Percentiles rank a stretch among this genome's conserved stretches.
These are phyloP conservation scores for Exserohilum turcica DNA, from an alignment of 2,329 filamentous ascomycete species.

Conservation along the genomic window DNA sequence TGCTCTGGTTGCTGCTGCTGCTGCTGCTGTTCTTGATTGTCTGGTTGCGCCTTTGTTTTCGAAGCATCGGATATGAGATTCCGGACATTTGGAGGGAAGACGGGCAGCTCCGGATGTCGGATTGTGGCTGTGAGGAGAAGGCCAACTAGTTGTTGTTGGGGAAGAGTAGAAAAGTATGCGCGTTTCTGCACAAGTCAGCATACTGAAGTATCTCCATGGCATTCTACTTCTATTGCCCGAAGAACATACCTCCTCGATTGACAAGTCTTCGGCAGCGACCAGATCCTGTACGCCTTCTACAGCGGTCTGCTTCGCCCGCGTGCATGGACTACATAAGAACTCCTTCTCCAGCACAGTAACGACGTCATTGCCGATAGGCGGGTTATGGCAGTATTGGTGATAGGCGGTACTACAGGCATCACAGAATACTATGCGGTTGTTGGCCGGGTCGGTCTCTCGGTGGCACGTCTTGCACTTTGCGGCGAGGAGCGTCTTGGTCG, in stretches of 20 bases:
- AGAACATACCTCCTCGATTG: constrained; percentile 49
- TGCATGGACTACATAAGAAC: constrained; percentile 73
- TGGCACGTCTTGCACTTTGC: constrained; percentile 73
- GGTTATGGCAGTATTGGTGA: constrained; percentile 82
- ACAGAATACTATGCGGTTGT: constrained; percentile 84
- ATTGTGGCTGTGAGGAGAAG: constrained; percentile 67
- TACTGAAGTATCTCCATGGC: neutral
- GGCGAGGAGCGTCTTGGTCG: constrained; percentile 57
- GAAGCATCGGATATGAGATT: constrained; percentile 28
- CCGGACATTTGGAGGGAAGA: constrained; percentile 59
- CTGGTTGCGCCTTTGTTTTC: constrained; percentile 13
- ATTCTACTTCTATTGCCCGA: neutral
- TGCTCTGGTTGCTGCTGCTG: constrained; percentile 1
- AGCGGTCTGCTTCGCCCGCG: constrained; percentile 36
- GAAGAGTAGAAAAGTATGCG: constrained; percentile 65
- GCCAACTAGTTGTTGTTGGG: constrained; percentile 66
- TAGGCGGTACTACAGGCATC: constrained; percentile 79
- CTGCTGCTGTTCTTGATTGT: constrained; percentile 15
- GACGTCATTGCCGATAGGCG: constrained; percentile 71
- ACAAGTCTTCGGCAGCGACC: constrained; percentile 47
- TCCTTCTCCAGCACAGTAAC: constrained; percentile 68
- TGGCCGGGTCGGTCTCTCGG: constrained; percentile 71
- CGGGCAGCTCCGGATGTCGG: constrained; percentile 66
- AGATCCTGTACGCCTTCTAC: constrained; percentile 46
- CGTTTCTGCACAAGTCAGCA: constrained; percentile 57